A percentile compares a stretch with the other conserved stretches of the same genome.
Evolutionary conservation across 1,284 basidiomycete genomes (phyloP).

Genomic region (Ganoderma multipileum): DNA sequence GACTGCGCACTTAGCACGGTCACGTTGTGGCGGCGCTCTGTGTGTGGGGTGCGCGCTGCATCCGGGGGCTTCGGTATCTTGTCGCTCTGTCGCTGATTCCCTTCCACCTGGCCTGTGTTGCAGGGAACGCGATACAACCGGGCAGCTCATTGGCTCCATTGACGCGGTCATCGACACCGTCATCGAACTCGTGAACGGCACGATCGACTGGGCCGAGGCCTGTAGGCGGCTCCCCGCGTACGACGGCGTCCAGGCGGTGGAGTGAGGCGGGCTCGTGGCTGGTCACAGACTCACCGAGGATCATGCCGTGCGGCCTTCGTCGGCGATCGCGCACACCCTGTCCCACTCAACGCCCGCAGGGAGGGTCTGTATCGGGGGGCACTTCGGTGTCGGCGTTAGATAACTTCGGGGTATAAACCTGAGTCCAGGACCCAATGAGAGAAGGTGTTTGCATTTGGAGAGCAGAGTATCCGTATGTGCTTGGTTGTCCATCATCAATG

Average conservation of each 20-base stretch:
- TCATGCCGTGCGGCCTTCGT: neutral
- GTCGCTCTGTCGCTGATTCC: slow-evolving; percentile 6
- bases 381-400: neutral
- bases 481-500: slow-evolving; percentile 21
- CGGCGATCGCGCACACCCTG: neutral
- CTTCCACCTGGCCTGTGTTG: slow-evolving; percentile 13
- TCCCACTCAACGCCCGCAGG: slow-evolving; percentile 1
- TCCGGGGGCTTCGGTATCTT: neutral
- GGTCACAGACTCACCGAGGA: neutral
- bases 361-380: neutral
- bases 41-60: neutral
- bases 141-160: slow-evolving; percentile 91
- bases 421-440: slow-evolving; percentile 1
- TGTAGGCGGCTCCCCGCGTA: slow-evolving; percentile 79
- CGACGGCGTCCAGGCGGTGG: slow-evolving; percentile 90
- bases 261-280: slow-evolving; percentile 38
- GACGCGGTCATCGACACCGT: slow-evolving; percentile 91
- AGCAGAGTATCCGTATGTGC: neutral
- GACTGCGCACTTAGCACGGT: slow-evolving; percentile 4
- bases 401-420: neutral
- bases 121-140: slow-evolving; percentile 94
- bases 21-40: neutral
- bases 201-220: slow-evolving; percentile 82
- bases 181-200: slow-evolving; percentile 77
- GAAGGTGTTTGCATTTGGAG: neutral